Evolutionary conservation across 148 eudicot species (phyloP).

Genomic region (Spergularia bocconei): DNA sequence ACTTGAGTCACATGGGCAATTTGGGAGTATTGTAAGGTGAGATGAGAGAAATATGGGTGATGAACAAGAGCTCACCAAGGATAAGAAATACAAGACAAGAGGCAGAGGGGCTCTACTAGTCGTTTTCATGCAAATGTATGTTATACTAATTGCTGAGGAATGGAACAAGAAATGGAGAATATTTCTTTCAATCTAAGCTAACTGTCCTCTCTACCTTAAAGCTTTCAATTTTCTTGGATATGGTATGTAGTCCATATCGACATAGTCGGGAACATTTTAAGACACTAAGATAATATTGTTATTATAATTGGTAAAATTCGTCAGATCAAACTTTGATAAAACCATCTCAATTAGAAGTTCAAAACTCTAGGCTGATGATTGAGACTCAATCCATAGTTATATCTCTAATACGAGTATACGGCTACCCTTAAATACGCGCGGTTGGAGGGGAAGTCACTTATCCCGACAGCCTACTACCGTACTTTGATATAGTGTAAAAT

Average conservation of each 20-base stretch:
- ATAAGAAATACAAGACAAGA: conserved; percentile 26
- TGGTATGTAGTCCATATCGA: not conserved
- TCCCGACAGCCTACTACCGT: not conserved
- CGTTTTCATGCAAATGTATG: conserved; percentile 10
- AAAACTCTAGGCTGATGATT: too few species aligned
- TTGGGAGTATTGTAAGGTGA: conserved; percentile 5
- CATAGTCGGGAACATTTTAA: not conserved
- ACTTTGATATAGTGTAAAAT: too few species aligned
- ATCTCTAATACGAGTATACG: too few species aligned
- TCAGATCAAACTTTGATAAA: too few species aligned
- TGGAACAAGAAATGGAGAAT: conserved; percentile 21
- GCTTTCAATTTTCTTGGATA: not conserved
- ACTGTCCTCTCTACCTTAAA: conserved; percentile 14
- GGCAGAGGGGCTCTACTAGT: not conserved
- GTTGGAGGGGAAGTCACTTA: not conserved
- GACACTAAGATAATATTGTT: too few species aligned
- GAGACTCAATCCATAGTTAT: too few species aligned
- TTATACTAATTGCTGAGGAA: not conserved
- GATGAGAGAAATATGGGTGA: conserved; percentile 26
- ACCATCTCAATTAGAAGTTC: too few species aligned
- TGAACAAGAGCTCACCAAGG: conserved; percentile 25
- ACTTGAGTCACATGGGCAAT: conserved; percentile 15
- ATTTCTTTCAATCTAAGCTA: conserved; percentile 19
- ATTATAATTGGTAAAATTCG: too few species aligned
- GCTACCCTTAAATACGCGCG: too few species aligned